Base-by-base conservation (phyloP, 2,329 filamentous ascomycete species). In the Hysterium pulicare region DNA sequence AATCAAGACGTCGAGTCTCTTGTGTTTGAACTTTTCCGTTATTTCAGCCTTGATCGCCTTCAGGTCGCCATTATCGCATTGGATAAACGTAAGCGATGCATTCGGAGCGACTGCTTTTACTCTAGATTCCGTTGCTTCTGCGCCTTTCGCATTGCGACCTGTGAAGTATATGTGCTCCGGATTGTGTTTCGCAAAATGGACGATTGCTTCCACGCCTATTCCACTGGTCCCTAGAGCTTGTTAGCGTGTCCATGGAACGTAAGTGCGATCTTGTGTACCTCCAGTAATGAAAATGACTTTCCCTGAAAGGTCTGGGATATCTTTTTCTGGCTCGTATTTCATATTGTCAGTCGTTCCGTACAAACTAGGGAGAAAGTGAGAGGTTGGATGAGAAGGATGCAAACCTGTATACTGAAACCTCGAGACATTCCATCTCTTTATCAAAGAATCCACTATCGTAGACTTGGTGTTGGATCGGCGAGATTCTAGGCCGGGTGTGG, bases 211-310 rank as follows among this genome's bases (percentile, higher is more conserved):
- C 34, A 61, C 60, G 23, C 70, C 69, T 3, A 72, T 53, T 3
- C 70, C 70, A n/a, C 51, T 52, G 37, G 66, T 71, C 34, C 62
- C 61, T 52, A 44, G 33, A 10, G 5, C n/a, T 11, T 16, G 6
- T 33, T 8, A 21, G n/a, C 19, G 11, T 6, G 20, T 15, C 7
- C 13, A 8, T 13, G 24, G 7, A 28, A 7, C 7, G n/a, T n/a
- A 15, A 21, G 10, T 34, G n/a, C 38, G 19, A 26, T 38, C 8
- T 45, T 21, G 16, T 11, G 15, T 53, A 57, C 64, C 68, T 43
- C 70, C 69, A 20, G 70, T 72, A 2, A 72, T 63, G 1, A 72
- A 41, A 10, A 68, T 65, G 20, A 71, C 64, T 47, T 70, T 69
- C 43, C 62, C 69, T 10, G 54, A 54, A 5, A 72, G 59, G 38